Evolutionary conservation across 2,329 filamentous ascomycete species (phyloP).

Genomic region (Cercospora sesami): DNA sequence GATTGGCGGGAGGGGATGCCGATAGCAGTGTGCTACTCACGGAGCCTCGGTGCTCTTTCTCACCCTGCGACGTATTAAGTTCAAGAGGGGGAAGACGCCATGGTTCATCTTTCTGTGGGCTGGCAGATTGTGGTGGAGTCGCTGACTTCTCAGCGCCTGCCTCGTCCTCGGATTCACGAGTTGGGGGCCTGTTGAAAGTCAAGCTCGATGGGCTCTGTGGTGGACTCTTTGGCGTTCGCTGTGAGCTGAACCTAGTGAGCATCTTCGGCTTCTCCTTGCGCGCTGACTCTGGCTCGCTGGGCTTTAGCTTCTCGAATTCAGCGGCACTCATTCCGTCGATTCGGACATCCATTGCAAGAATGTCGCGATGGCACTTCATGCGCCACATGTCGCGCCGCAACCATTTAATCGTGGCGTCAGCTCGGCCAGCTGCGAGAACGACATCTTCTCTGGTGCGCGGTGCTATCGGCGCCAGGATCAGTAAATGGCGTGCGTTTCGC

Average conservation of each 20-base stretch:
- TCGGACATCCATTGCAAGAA: slow-evolving; percentile 79
- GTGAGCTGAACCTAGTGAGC: slow-evolving; percentile 29
- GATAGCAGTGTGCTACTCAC: slow-evolving; percentile 36
- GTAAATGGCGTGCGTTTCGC: slow-evolving; percentile 84
- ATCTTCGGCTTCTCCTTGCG: slow-evolving; percentile 32
- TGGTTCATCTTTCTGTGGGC: slow-evolving; percentile 24
- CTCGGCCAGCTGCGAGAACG: slow-evolving; percentile 76
- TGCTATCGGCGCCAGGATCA: slow-evolving; percentile 85
- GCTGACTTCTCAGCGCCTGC: slow-evolving; percentile 46
- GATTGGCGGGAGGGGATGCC: slow-evolving; percentile 27
- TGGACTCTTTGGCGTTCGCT: slow-evolving; percentile 26
- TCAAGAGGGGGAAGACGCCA: slow-evolving; percentile 41
- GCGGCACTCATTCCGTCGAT: slow-evolving; percentile 59
- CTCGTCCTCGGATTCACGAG: slow-evolving; percentile 37
- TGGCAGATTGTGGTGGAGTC: slow-evolving; percentile 48
- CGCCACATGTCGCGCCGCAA: slow-evolving; percentile 92
- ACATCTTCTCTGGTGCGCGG: slow-evolving; percentile 85
- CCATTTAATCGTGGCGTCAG: slow-evolving; percentile 90
- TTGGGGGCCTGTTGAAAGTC: slow-evolving; percentile 26
- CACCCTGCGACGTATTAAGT: slow-evolving; percentile 30
- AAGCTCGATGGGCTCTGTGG: slow-evolving; percentile 32
- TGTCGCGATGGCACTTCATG: slow-evolving; percentile 85
- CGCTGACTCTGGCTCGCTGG: slow-evolving; percentile 25
- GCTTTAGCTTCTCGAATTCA: slow-evolving; percentile 28
- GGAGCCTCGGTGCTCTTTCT: slow-evolving; percentile 39